Evolutionary conservation across 306 rosid genomes (phyloP).

Genomic region (Medicago ruthenica): DNA sequence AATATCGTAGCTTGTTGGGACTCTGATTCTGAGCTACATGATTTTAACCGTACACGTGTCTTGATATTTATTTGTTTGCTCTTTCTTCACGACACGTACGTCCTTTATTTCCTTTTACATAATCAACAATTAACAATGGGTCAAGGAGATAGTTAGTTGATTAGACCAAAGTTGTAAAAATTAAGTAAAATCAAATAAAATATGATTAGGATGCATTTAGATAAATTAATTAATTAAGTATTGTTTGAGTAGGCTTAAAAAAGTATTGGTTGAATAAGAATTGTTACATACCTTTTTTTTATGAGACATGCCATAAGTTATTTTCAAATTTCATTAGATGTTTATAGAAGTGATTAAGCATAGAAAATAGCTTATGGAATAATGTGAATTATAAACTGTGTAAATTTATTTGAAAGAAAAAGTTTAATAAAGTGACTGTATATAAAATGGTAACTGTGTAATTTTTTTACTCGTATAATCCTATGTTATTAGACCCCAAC

Average conservation of each 20-base stretch:
- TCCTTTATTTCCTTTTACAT: conserved; percentile 36
- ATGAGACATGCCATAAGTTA: too few species aligned
- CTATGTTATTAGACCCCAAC: too few species aligned
- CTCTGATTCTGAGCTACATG: conserved; percentile 46
- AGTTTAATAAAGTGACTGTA: too few species aligned
- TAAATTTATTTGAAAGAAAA: too few species aligned
- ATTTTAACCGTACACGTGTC: conserved; percentile 45
- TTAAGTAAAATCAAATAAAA: background rate
- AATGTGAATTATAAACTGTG: too few species aligned
- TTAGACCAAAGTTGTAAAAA: conserved; percentile 21
- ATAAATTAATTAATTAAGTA: background rate
- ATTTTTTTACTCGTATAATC: too few species aligned
- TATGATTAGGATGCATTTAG: background rate
- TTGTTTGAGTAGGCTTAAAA: background rate
- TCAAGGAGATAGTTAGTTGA: background rate
- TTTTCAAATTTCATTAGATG: too few species aligned
- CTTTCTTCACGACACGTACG: conserved; percentile 59
- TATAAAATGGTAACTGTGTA: too few species aligned
- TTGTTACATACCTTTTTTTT: too few species aligned
- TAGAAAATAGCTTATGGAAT: too few species aligned
- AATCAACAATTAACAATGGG: background rate
- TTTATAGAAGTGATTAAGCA: too few species aligned
- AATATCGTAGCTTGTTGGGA: conserved; percentile 42
- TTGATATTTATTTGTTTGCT: conserved; percentile 1
- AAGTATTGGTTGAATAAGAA: too few species aligned